Evolutionary conservation across 2,329 filamentous ascomycete species (phyloP).

Genomic region (Xylaria polymorpha): DNA sequence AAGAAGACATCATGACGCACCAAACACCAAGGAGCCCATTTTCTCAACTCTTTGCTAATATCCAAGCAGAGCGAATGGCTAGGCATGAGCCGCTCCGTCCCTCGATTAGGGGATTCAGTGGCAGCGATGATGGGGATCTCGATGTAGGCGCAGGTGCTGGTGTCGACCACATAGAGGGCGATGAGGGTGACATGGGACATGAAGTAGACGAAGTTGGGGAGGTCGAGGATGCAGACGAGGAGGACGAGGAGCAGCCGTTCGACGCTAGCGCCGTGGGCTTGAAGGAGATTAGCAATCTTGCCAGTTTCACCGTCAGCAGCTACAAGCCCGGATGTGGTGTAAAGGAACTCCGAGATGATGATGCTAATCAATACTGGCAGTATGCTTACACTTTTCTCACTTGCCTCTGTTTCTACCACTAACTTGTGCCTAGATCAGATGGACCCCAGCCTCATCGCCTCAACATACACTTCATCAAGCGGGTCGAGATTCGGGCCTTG

Average conservation of each 20-base stretch:
- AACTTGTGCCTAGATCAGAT: slow-evolving; percentile 68
- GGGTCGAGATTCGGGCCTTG: slow-evolving; percentile 80
- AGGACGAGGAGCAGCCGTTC: slow-evolving; percentile 57
- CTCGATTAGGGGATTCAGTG: slow-evolving; percentile 23
- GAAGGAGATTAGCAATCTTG: slow-evolving; percentile 87
- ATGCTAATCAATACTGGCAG: slow-evolving; percentile 83
- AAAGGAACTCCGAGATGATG: slow-evolving; percentile 78
- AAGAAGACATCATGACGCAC: slow-evolving; percentile 14
- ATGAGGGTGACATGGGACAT: slow-evolving; percentile 47
- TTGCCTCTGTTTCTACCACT: background rate
- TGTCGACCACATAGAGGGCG: slow-evolving; percentile 46
- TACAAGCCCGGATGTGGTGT: slow-evolving; percentile 85
- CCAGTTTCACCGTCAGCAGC: slow-evolving; percentile 84
- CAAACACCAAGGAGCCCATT: slow-evolving; percentile 19
- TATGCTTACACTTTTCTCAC: slow-evolving; percentile 54
- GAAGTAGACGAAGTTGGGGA: slow-evolving; percentile 46
- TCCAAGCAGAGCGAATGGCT: slow-evolving; percentile 15
- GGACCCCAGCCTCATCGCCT: slow-evolving; percentile 85
- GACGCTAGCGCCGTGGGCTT: slow-evolving; percentile 68
- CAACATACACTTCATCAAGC: slow-evolving; percentile 87
- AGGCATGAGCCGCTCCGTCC: slow-evolving; percentile 5
- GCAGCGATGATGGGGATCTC: slow-evolving; percentile 42
- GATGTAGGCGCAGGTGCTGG: slow-evolving; percentile 48
- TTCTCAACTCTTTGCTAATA: slow-evolving; percentile 34
- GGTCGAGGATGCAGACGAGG: slow-evolving; percentile 52